Percentiles rank a stretch among this genome's conserved stretches.
These are phyloP conservation scores for Medicago ruthenica DNA, from an alignment of 306 rosid genomes.

Conservation along the genomic window DNA sequence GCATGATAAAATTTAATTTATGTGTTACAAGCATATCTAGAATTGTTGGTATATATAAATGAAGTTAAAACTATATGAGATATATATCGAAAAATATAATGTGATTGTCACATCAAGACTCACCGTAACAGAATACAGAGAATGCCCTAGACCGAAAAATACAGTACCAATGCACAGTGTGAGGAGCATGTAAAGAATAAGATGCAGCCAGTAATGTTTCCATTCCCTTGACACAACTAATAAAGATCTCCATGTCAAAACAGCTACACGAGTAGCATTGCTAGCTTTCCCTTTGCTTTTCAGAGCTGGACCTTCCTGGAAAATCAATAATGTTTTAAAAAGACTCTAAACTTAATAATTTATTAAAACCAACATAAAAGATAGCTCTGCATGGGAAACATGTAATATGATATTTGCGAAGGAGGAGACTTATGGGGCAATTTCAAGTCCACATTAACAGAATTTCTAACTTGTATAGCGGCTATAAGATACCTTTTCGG, in stretches of 20 bases:
- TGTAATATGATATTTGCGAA: too few relatives aligned
- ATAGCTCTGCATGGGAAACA: too few relatives aligned
- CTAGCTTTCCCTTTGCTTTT: constrained; percentile 94
- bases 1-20: too few relatives aligned
- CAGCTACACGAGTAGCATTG: constrained; percentile 76
- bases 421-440: too few relatives aligned
- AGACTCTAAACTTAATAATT: constrained; percentile 23
- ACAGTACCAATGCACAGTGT: constrained; percentile 84
- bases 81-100: constrained; percentile 6
- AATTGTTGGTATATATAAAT: too few relatives aligned
- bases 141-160: constrained; percentile 95
- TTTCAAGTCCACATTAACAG: too few relatives aligned
- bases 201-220: constrained; percentile 98
- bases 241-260: constrained; percentile 94
- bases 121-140: constrained; percentile 93
- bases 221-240: constrained; percentile 97
- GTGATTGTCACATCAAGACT: constrained; percentile 44
- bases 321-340: constrained; percentile 48
- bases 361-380: too few relatives aligned
- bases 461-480: too few relatives aligned
- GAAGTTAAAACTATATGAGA: too few relatives aligned
- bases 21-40: too few relatives aligned
- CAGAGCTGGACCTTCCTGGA: constrained; percentile 91
- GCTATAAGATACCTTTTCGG: too few relatives aligned
- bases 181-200: constrained; percentile 86